These are phyloP conservation scores for Picea abies DNA, from an alignment of 83 land plant species.

Conservation along the genomic window DNA sequence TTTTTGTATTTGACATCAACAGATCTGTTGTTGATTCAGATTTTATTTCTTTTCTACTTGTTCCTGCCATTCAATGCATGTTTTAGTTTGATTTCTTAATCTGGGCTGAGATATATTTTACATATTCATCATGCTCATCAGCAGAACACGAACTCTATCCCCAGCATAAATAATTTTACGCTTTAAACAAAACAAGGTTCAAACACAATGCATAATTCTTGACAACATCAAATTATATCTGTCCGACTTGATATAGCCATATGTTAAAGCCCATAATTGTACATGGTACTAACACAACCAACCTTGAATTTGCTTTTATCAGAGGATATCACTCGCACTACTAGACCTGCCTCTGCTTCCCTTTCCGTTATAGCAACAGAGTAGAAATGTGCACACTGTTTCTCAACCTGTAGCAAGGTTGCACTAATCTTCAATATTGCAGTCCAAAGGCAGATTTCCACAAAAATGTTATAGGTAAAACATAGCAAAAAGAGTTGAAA, in stretches of 20 bases:
- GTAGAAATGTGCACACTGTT: constrained; percentile 82
- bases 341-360: constrained; percentile 80
- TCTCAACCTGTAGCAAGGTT: constrained; percentile 73
- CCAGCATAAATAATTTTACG: neutral
- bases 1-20: no score
- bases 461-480: constrained; percentile 10
- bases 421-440: neutral
- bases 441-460: neutral
- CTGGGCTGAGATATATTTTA: neutral
- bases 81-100: no score
- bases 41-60: neutral
- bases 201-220: neutral
- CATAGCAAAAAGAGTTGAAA: neutral
- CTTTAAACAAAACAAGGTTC: neutral
- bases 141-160: neutral
- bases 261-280: no score
- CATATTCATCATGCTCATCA: neutral
- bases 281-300: neutral
- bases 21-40: no score
- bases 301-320: constrained; percentile 80
- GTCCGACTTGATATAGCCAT: no score
- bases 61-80: neutral
- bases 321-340: constrained; percentile 73
- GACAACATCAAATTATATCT: neutral
- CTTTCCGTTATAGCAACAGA: constrained; percentile 75